Evolutionary conservation across 257 asterid genomes (phyloP).

Genomic region (Ballota nigra): DNA sequence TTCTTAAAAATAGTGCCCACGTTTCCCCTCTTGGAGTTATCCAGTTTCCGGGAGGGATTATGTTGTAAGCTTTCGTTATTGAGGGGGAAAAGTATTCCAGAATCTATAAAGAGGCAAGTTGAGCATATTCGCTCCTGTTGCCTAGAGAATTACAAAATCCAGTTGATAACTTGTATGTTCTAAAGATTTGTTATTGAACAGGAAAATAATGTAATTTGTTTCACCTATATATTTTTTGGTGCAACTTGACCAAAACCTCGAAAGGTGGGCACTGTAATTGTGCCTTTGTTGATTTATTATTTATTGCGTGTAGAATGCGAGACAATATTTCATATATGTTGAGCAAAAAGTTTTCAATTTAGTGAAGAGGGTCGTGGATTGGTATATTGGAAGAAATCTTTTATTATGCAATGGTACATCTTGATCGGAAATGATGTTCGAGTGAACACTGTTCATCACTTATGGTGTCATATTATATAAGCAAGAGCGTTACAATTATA

Average conservation of each 20-base stretch:
- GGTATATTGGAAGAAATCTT: not conserved
- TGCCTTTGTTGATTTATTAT: too few species aligned
- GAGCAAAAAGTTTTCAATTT: not conserved
- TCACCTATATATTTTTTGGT: not conserved
- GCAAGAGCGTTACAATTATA: too few species aligned
- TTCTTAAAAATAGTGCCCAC: not conserved
- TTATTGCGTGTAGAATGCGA: too few species aligned
- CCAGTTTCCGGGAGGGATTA: not conserved
- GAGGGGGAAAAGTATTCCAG: not conserved
- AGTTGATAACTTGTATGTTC: not conserved
- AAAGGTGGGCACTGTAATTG: too few species aligned
- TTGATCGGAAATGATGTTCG: not conserved
- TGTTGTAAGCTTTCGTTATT: not conserved
- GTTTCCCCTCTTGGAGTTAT: not conserved
- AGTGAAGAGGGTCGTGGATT: not conserved
- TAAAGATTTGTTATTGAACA: slow-evolving; percentile 4
- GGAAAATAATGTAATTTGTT: not conserved
- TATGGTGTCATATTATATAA: too few species aligned
- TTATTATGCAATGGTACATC: too few species aligned
- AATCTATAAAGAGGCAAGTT: not conserved
- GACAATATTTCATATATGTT: not conserved
- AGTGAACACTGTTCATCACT: too few species aligned
- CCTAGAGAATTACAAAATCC: not conserved
- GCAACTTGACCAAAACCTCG: not conserved
- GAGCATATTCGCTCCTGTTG: not conserved